Base-by-base conservation (phyloP, 2,329 filamentous ascomycete species). In the Neofusicoccum umdonicola region DNA sequence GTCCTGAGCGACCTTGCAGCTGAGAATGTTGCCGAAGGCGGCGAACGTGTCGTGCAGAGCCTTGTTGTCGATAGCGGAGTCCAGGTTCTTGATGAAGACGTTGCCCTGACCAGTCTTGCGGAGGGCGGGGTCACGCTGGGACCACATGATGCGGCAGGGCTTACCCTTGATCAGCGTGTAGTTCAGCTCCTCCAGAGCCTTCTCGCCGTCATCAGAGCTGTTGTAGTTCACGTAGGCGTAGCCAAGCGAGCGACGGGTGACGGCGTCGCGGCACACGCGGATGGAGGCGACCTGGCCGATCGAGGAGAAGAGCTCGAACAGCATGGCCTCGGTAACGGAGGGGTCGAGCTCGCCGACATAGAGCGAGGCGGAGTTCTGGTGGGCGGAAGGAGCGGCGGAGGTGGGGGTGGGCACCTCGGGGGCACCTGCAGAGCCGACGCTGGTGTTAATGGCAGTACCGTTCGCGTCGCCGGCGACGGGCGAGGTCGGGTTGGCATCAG, bases 161-260 rank as follows among this genome's bases (percentile, higher is more conserved):
- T 91, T 93, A 74, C 93, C 93, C 88, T 98, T 98, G 85, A 99
- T 98, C 74, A 97, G 85, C 69, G 95, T 99, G 86, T 99, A 99
- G 88, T 99, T 99, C 74, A 99, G 88, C 83, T 99, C 95, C 84
- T 99, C 95, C 67, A 99, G 89, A 74, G 95, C 95, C 83, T 96
- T 96, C 86, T 99, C 95, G 74, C 95, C 95, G 79, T 99, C 95
- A 68, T 88, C 81, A 68, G 93, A 96, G 80, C 92, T 94, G 86
- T 98, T 99, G 88, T 98, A 99, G 88, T 99, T 99, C 83, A 99
- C 95, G 81, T 99, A 99, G 81, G 95, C 95, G 81, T 99, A 99
- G 72, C 95, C 95, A 71, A 99, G 92, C 70, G 95, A 99, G 81
- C 95, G 94, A 79, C 95, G 93, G 77, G 95, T 98, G 78, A 99